phyloP scores from a whole-genome alignment of 805 yeast species.

The Nakazawaea laoshanensis region DNA sequence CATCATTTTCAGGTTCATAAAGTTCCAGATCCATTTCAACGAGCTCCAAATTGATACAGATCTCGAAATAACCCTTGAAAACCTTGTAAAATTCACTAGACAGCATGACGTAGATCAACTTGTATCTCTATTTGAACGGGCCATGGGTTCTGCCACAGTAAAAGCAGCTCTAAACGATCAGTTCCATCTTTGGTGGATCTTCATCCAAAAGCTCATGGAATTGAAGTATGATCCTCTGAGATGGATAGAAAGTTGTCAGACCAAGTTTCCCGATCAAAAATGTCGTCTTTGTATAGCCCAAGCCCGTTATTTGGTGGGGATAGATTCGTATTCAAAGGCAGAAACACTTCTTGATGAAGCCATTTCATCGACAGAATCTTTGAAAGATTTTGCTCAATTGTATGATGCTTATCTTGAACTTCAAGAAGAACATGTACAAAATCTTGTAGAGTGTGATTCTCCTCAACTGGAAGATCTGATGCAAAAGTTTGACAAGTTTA shows the following conservation, averaged over 20 bases:
- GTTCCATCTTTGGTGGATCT: constrained; percentile 38
- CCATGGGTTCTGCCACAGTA: constrained; percentile 26
- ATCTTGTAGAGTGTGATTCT: constrained; percentile 14
- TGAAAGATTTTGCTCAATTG: constrained; percentile 53
- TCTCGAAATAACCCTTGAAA: constrained; percentile 17
- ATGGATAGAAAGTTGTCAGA: too few species aligned
- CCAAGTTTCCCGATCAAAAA: constrained; percentile 56
- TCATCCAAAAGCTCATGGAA: constrained; percentile 30
- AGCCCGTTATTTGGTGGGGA: constrained; percentile 37
- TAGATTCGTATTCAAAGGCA: constrained; percentile 28
- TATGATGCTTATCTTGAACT: constrained; percentile 57
- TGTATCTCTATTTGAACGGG: constrained; percentile 19
- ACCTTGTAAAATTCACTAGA: constrained; percentile 22
- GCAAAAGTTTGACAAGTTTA: constrained; percentile 40
- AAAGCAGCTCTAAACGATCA: constrained; percentile 31
- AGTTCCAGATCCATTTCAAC: constrained; percentile 11
- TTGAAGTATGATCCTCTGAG: background rate
- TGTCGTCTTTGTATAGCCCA: constrained; percentile 38
- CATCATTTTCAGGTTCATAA: constrained; percentile 24
- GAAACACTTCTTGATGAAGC: constrained; percentile 39
- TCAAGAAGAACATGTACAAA: constrained; percentile 41
- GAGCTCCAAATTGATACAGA: constrained; percentile 1
- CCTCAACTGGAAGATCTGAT: constrained; percentile 34
- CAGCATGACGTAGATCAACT: constrained; percentile 11
- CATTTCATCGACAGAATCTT: constrained; percentile 34